These are phyloP conservation scores for Hypoxylon fuscum DNA, from an alignment of 495 filamentous ascomycete genomes.

Conservation along the genomic window DNA sequence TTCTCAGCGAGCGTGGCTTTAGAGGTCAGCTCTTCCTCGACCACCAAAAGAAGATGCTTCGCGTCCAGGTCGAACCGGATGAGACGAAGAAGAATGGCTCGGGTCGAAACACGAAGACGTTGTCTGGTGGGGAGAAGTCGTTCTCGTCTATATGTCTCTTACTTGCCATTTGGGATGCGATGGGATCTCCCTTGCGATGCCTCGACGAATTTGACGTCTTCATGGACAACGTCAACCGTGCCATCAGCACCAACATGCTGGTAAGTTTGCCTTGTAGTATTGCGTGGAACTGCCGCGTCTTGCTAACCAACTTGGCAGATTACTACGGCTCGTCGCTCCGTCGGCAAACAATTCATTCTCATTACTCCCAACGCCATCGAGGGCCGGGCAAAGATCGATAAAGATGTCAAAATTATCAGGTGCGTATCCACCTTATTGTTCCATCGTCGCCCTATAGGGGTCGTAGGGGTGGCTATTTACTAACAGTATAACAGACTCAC, in stretches of 20 bases:
- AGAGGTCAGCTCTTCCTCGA: constrained; percentile 81
- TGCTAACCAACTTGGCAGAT: constrained; percentile 62
- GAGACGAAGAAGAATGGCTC: constrained; percentile 69
- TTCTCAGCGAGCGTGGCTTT: constrained; percentile 88
- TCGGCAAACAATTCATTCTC: constrained; percentile 92
- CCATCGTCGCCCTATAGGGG: not conserved
- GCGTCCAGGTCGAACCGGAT: constrained; percentile 85
- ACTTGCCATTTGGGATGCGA: constrained; percentile 94
- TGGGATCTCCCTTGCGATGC: constrained; percentile 93
- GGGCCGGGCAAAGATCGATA: constrained; percentile 68
- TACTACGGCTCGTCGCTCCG: constrained; percentile 79
- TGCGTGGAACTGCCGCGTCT: constrained; percentile 8
- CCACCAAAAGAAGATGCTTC: constrained; percentile 74
- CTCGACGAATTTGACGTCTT: constrained; percentile 99
- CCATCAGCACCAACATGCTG: constrained; percentile 94
- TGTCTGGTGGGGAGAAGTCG: constrained; percentile 96
- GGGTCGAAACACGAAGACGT: constrained; percentile 85
- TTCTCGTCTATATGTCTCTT: constrained; percentile 96
- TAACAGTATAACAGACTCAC: constrained; percentile 42
- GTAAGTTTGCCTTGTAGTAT: constrained; percentile 60
- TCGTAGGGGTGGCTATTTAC: too few species aligned
- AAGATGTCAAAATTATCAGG: constrained; percentile 88
- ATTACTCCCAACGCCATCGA: constrained; percentile 94
- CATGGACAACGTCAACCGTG: constrained; percentile 97
- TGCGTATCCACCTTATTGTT: constrained; percentile 51